Evolutionary conservation across 495 filamentous ascomycete genomes (phyloP).

Genomic region (Gamarada debralockiae): DNA sequence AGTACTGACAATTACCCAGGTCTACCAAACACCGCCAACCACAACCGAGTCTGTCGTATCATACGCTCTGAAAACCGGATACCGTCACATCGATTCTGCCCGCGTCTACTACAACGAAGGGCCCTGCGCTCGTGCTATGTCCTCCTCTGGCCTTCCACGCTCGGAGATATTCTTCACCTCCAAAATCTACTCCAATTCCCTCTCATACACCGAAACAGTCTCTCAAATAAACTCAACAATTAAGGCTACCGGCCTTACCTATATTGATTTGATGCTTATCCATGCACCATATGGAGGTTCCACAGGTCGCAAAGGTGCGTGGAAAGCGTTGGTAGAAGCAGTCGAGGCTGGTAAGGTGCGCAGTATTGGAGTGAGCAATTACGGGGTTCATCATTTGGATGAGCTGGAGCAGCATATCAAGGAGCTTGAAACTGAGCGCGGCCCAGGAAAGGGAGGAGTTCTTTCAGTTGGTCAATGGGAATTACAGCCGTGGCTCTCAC

Average conservation of each 20-base stretch:
- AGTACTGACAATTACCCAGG: too few relatives aligned
- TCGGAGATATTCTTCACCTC: constrained; percentile 64
- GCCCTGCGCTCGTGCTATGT: constrained; percentile 57
- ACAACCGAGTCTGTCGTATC: neutral
- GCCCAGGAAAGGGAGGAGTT: constrained; percentile 57
- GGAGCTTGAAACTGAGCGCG: constrained; percentile 23
- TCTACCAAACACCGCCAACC: neutral
- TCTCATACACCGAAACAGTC: constrained; percentile 45
- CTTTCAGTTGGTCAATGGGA: constrained; percentile 82
- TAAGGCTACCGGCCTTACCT: constrained; percentile 46
- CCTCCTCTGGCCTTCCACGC: constrained; percentile 50
- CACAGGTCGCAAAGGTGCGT: constrained; percentile 51
- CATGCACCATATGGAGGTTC: constrained; percentile 59
- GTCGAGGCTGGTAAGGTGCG: constrained; percentile 60
- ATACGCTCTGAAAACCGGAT: neutral
- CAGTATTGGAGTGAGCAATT: constrained; percentile 64
- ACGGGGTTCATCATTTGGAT: constrained; percentile 62
- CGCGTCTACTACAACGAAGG: constrained; percentile 64
- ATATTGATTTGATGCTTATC: constrained; percentile 46
- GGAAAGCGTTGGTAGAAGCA: constrained; percentile 61
- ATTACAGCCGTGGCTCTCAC: constrained; percentile 78
- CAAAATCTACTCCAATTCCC: constrained; percentile 48
- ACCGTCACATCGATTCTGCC: constrained; percentile 32
- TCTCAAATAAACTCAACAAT: constrained; percentile 44
- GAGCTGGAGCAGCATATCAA: constrained; percentile 71